A percentile compares a stretch with the other conserved stretches of the same genome.
Evolutionary conservation across 805 yeast species (phyloP).

Genomic region (Myxozyma nipponensis): DNA sequence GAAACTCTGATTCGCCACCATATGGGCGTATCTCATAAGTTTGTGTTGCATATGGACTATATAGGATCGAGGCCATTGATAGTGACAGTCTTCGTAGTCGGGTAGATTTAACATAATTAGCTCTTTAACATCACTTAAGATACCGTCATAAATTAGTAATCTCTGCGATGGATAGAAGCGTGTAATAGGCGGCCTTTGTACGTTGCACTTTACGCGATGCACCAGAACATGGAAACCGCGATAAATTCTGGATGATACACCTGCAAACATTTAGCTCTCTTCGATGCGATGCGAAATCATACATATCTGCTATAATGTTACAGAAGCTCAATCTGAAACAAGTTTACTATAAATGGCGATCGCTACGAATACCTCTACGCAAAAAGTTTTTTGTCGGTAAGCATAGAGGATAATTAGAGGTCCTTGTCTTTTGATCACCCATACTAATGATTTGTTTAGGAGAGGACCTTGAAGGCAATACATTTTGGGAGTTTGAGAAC

Average conservation of each 20-base stretch:
- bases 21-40: not conserved
- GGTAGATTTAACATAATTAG: too few species aligned
- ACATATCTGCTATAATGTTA: not conserved
- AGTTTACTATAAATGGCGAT: slow-evolving; percentile 8
- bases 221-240: not conserved
- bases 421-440: not conserved
- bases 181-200: not conserved
- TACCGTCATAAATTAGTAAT: not conserved
- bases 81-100: too few species aligned
- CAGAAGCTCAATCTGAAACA: not conserved
- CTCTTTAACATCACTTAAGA: too few species aligned
- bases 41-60: not conserved
- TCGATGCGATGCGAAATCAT: not conserved
- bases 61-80: too few species aligned
- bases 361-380: slow-evolving; percentile 4
- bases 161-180: not conserved
- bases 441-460: not conserved
- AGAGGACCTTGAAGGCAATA: slow-evolving; percentile 77
- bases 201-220: not conserved
- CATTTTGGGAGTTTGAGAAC: slow-evolving; percentile 75
- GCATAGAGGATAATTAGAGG: not conserved
- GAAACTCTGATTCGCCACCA: not conserved
- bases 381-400: slow-evolving; percentile 25
- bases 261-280: not conserved
- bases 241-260: too few species aligned